Base-by-base conservation (phyloP, 306 rosid genomes). In the Gynostemma pentaphyllum region DNA sequence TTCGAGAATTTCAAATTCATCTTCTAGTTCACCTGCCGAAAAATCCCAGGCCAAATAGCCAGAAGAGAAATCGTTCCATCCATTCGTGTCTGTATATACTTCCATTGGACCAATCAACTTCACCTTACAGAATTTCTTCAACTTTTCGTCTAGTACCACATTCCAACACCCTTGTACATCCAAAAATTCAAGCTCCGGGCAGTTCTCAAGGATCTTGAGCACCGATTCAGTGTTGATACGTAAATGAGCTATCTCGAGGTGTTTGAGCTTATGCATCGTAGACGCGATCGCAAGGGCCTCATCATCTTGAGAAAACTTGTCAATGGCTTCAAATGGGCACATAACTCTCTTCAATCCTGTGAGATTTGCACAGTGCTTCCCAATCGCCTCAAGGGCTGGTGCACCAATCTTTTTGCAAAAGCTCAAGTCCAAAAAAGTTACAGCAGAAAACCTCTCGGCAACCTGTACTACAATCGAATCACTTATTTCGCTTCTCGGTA, bases 131-230 rank as follows among this genome's bases (percentile, higher is more conserved):
- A 74, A 82, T 60, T 74, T 81, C 72, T 86, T 80, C 12, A 83
- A 61, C 65, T 66, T 21, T 69, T 66, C 82, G 34, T 94, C 97
- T 0, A 84, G 75, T 52, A 55, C 51, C 19, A 94, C 94, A 62
- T 83, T 85, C 99, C 97, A 88, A 77, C 97, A 88, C 11, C 99
- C 99, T 69, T 95, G 77, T 66, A 81, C 81, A 70, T 94, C 99
- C 74, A 94, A 66, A 53, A 78, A 81, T 12, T 86, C 97, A 10
- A 94, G 95, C 70, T 84, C 70, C 0, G 85, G 74, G 69, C 97
- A 88, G 71, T 62, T 60, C 9, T 89, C 75, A 4, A 88, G 89
- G 62, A 94, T 84, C 56, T 69, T 65, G 15, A 81, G 79, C 45
- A 85, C 82, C 12, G 97, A 87, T 0, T 62, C 68, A 0, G 99